Evolutionary conservation across 352 stramenopile species (phyloP), one percentile per base, ranked within the genome.

Genomic region (Pythium guiyangense): DNA sequence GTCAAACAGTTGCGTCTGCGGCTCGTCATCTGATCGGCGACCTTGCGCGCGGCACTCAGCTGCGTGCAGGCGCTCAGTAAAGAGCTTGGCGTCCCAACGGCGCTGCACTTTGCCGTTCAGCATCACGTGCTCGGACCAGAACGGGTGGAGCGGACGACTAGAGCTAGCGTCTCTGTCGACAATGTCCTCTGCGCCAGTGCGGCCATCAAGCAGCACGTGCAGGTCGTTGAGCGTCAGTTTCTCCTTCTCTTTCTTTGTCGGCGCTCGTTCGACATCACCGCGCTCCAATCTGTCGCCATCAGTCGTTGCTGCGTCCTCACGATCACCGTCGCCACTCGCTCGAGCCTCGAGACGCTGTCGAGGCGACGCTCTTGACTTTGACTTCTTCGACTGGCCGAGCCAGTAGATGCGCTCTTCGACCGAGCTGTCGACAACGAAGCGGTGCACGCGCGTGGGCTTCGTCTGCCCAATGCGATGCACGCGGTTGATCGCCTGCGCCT

Each of bases 391-490:
- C 56, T 67, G 88, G 39, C 53, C 59, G 4, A 85, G 66, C 61
- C 64, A 79, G 59, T 77, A 78, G 39, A 98, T 96, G 39, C 87
- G 83, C 58, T 96, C 84, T 59, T 98, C 92, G 11, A 98, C 74
- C 1, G 90, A 96, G 50, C 84, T 64, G 25, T 86, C 60, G 14
- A 97, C 82, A 26, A 98, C 77, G 59, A 97, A 97, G 20, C 91
- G 79, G 47, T 97, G 86, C 3, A 97, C 83, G 34, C 73, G 86
- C 31, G 89, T 97, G 14, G 70, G 67, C 25, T 69, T 66, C 0
- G 77, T 90, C 68, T 98, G 92, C 0, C 92, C 92, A 56, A 98
- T 90, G 14, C 90, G 86, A 69, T 97, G 89, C 25, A 97, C 83
- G 45, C 90, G 80, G 61, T 91, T 95, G 47, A 97, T 93, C 31